These are phyloP conservation scores for Leptographium lundbergii DNA, from an alignment of 2,329 filamentous ascomycete species.

Conservation along the genomic window DNA sequence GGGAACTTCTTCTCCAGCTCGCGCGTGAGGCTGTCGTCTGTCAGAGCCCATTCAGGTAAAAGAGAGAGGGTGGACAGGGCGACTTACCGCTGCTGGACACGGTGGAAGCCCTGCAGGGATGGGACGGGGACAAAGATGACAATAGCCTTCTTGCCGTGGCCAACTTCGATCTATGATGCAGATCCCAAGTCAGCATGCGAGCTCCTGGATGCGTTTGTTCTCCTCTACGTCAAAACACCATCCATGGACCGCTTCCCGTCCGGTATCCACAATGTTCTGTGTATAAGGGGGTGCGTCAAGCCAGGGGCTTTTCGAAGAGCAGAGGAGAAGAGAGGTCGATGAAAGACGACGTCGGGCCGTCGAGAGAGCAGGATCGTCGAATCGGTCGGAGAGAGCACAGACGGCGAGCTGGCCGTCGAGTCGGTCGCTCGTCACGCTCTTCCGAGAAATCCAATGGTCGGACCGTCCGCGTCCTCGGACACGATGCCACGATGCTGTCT, in stretches of 20 bases:
- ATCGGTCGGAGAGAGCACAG: neutral
- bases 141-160: constrained; percentile 99
- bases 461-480: neutral
- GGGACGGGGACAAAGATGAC: constrained; percentile 99
- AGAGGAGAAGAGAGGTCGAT: neutral
- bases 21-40: constrained; percentile 68
- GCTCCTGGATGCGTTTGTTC: constrained; percentile 44
- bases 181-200: constrained; percentile 64
- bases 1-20: constrained; percentile 99
- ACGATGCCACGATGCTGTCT: neutral
- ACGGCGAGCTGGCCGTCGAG: neutral
- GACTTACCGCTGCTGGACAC: constrained; percentile 98
- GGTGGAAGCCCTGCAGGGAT: constrained; percentile 97
- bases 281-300: neutral
- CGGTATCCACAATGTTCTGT: constrained; percentile 39
- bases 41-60: no score
- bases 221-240: constrained; percentile 18
- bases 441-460: neutral
- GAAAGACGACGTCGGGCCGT: neutral
- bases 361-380: neutral
- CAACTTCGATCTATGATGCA: constrained; percentile 92
- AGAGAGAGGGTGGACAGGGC: neutral
- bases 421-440: neutral
- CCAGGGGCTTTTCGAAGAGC: neutral
- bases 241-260: constrained; percentile 66